Evolutionary conservation across 441 rosid genomes (phyloP).

Genomic region (Mallotus repandus): DNA sequence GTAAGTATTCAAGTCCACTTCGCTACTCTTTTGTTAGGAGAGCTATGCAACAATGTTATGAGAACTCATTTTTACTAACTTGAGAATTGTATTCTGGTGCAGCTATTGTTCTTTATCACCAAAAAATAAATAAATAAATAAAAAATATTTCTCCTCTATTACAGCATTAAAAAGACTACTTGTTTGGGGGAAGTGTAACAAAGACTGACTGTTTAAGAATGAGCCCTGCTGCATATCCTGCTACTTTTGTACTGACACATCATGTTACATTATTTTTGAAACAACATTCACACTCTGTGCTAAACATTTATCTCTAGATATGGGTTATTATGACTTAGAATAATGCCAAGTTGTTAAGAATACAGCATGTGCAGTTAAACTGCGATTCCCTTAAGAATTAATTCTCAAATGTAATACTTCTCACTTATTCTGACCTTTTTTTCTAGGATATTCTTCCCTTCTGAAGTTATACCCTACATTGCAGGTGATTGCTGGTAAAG

Average conservation of each 20-base stretch:
- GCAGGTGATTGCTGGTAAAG: constrained; percentile 92
- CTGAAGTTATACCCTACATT: constrained; percentile 11
- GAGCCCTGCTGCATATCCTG: neutral
- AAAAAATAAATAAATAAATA: too few relatives aligned
- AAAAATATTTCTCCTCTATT: neutral
- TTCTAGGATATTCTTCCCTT: neutral
- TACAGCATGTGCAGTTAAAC: too few relatives aligned
- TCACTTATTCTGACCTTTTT: neutral
- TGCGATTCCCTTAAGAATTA: neutral
- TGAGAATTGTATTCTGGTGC: neutral
- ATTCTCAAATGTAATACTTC: neutral
- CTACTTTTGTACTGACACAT: neutral
- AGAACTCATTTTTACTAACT: neutral
- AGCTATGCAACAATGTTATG: constrained; percentile 3
- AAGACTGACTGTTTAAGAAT: too few relatives aligned
- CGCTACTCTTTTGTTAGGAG: neutral
- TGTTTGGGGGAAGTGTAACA: neutral
- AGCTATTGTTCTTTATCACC: too few relatives aligned
- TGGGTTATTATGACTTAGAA: neutral
- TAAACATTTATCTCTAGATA: too few relatives aligned
- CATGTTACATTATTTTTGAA: neutral
- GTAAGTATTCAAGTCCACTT: constrained; percentile 57
- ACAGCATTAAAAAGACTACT: neutral
- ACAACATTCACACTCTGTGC: neutral
- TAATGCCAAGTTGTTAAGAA: neutral